These are phyloP conservation scores for Leccinellum luteum DNA, from an alignment of 768 basidiomycete genomes.

Conservation along the genomic window DNA sequence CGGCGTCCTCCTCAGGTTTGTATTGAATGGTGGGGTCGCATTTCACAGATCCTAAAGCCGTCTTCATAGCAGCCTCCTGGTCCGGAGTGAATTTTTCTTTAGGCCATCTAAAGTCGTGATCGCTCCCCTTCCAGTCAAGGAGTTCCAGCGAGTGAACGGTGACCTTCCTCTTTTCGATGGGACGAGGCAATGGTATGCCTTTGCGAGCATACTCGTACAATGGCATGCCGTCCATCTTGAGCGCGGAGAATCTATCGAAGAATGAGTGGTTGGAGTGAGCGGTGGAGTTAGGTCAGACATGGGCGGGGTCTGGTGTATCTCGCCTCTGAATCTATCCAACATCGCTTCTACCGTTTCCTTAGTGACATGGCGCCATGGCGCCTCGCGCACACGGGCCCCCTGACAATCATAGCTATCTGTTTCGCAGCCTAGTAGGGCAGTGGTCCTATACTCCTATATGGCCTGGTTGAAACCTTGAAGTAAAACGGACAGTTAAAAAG, in stretches of 20 bases:
- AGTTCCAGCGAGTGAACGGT: conserved; percentile 81
- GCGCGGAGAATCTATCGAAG: conserved; percentile 80
- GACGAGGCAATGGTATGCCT: conserved; percentile 86
- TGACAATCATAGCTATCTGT: conserved; percentile 95
- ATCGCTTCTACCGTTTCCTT: conserved; percentile 66
- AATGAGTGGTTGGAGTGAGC: conserved; percentile 4
- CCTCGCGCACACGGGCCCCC: conserved; percentile 73
- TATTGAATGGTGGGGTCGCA: conserved; percentile 36
- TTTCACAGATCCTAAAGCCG: conserved; percentile 54
- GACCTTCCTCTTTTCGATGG: conserved; percentile 85
- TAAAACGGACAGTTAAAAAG: neutral
- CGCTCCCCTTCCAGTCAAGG: conserved; percentile 68
- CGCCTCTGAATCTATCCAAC: conserved; percentile 74
- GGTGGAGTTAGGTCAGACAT: conserved; percentile 52
- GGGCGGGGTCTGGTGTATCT: conserved; percentile 89
- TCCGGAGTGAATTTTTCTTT: conserved; percentile 62
- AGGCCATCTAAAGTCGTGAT: conserved; percentile 81
- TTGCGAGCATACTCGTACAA: conserved; percentile 94
- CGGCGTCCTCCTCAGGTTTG: conserved; percentile 31
- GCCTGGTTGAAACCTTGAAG: conserved; percentile 17
- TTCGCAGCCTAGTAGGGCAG: conserved; percentile 88
- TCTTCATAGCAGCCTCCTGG: conserved; percentile 68
- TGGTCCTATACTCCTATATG: conserved; percentile 83
- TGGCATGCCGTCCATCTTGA: conserved; percentile 97
- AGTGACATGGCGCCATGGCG: conserved; percentile 84